Evolutionary conservation across 2,329 filamentous ascomycete genomes (phyloP), one percentile per base, ranked within the genome.

Genomic region (Scedosporium minutisporum): DNA sequence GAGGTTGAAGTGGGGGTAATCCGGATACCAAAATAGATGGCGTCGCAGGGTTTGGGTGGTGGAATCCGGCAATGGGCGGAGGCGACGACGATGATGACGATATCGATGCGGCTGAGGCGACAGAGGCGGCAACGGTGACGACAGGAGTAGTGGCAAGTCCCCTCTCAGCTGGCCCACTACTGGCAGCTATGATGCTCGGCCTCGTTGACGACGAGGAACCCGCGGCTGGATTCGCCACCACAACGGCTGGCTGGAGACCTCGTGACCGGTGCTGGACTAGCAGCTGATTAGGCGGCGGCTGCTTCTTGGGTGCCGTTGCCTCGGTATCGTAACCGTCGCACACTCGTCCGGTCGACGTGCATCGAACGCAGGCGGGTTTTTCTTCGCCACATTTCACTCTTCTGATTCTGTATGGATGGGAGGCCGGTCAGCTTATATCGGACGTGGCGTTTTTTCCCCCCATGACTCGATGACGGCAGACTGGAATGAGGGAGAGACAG

Each of bases 381-480:
- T 69, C 69, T 63, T 75, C 72, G 63, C 71, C 72, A 63, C 73
- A 75, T 62, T 74, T 74, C 10, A 75, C 69, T 23, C 72, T 68
- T 62, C 73, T 69, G 42, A 74, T 75, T 66, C 73, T 74, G 41
- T 21, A 29, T 4, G 51, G 59, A 53, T 57, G 6, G 12, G 42
- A 38, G 41, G 64, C 53, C 62, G 18, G 51, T 55, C 23, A 55
- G 51, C 51, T 55, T 23, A 55, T 48, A 21, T 48, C 16, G n/a
- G 12, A 48, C 16, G 44, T 48, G 16, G 44, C 18, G 44, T 48
- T 48, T 48, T n/a, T 21, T 21, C 4, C 14, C n/a, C 44, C 33
- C 33, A 38, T 38, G 33, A 38, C 33, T 38, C 44, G 14, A 48
- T 18, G 44, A 18, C 44, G 44, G 14, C 21, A 18, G 44, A 23